These are phyloP conservation scores for Plasmodium relictum DNA, from an alignment of 169 alveolate genomes.

Conservation along the genomic window DNA sequence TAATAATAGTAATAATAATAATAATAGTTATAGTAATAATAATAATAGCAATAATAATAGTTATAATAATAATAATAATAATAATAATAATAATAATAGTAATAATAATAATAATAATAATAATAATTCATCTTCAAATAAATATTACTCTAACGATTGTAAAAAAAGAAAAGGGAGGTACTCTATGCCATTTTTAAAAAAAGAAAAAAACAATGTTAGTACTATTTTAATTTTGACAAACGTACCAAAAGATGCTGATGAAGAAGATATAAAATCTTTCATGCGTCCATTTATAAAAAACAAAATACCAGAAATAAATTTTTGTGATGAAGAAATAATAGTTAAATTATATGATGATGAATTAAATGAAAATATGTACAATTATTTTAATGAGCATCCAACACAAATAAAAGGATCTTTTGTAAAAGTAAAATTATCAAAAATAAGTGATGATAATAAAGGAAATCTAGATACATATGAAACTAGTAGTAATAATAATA, in stretches of 20 bases:
- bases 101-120: background rate
- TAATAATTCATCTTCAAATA: background rate
- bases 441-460: slow-evolving; percentile 12
- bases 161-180: slow-evolving; percentile 69
- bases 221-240: slow-evolving; percentile 26
- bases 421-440: slow-evolving; percentile 34
- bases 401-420: slow-evolving; percentile 67
- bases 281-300: slow-evolving; percentile 64
- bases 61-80: background rate
- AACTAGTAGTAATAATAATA: background rate
- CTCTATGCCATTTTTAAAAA: slow-evolving; percentile 56
- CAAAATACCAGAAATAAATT: slow-evolving; percentile 36
- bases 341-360: slow-evolving; percentile 68
- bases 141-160: slow-evolving; percentile 35
- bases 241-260: slow-evolving; percentile 54
- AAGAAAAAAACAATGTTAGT: slow-evolving; percentile 64
- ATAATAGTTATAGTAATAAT: background rate
- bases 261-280: slow-evolving; percentile 72
- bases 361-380: slow-evolving; percentile 41
- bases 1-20: background rate
- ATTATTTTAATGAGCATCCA: slow-evolving; percentile 62
- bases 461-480: background rate
- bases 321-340: slow-evolving; percentile 36
- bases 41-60: background rate
- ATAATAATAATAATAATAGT: background rate